phyloP scores from a whole-genome alignment of 495 filamentous ascomycete species.

The Penicillium herquei region DNA sequence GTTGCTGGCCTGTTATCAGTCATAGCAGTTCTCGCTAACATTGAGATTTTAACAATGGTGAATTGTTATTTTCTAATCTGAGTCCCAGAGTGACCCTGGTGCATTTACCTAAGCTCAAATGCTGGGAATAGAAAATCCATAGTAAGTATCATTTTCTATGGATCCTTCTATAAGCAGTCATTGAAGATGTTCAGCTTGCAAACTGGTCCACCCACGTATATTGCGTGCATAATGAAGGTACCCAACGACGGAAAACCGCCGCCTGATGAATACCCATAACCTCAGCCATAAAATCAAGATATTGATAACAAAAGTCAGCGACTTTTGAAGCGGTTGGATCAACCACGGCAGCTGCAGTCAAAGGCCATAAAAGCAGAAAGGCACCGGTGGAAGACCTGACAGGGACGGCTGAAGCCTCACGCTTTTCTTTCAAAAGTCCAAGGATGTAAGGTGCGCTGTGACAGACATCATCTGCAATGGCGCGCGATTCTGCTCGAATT shows the following conservation, averaged over 20 bases:
- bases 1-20: too few species aligned
- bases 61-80: too few species aligned
- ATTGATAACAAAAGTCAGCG: background rate
- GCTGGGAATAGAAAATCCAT: too few species aligned
- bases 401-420: background rate
- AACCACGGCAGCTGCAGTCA: background rate
- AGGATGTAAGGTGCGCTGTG: slow-evolving; percentile 4
- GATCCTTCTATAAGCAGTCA: too few species aligned
- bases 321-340: background rate
- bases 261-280: background rate
- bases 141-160: too few species aligned
- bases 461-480: background rate
- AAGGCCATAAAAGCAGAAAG: slow-evolving; percentile 3
- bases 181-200: background rate
- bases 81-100: too few species aligned
- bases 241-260: background rate
- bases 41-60: too few species aligned
- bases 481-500: too few species aligned
- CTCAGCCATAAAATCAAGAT: background rate
- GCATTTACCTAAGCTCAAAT: too few species aligned
- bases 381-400: background rate
- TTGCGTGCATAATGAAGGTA: background rate
- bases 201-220: background rate
- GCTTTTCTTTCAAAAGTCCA: background rate
- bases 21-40: too few species aligned